These are phyloP conservation scores for Suillus ampliporus DNA, from an alignment of 768 basidiomycete species.

Conservation along the genomic window DNA sequence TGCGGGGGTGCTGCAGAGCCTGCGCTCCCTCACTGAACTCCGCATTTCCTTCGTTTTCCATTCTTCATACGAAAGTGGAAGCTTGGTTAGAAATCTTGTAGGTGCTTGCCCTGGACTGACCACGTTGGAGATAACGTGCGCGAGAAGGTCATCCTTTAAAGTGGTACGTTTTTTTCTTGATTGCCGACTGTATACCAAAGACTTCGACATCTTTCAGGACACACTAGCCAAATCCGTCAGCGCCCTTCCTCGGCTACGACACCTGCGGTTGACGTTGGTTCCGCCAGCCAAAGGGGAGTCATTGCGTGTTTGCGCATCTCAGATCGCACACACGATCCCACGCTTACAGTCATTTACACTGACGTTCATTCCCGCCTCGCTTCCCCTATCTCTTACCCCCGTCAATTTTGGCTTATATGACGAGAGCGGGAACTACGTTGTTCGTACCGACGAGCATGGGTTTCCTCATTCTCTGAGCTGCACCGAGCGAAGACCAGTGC, in stretches of 20 bases:
- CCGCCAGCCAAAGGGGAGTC: constrained; percentile 68
- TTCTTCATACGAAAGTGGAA: constrained; percentile 75
- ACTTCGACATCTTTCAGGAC: constrained; percentile 24
- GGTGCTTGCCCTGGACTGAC: constrained; percentile 67
- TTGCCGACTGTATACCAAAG: neutral
- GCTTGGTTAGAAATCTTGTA: constrained; percentile 69
- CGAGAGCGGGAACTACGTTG: constrained; percentile 59
- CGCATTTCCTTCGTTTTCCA: constrained; percentile 73
- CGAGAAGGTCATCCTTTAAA: constrained; percentile 73
- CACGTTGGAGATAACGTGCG: constrained; percentile 69
- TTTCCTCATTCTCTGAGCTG: constrained; percentile 60
- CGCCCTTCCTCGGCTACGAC: constrained; percentile 65
- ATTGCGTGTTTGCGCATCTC: constrained; percentile 60
- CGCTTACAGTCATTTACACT: constrained; percentile 68
- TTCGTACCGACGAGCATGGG: constrained; percentile 66
- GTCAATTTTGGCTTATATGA: constrained; percentile 46
- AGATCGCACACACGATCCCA: constrained; percentile 69
- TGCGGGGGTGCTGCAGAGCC: constrained; percentile 59
- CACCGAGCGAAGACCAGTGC: constrained; percentile 48
- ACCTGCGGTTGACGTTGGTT: constrained; percentile 67
- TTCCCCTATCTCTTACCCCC: constrained; percentile 52
- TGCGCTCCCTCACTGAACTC: constrained; percentile 61
- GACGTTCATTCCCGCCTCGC: constrained; percentile 65
- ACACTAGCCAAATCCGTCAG: constrained; percentile 65
- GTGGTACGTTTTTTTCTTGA: constrained; percentile 50